These are phyloP conservation scores for Apiospora phragmitis DNA, from an alignment of 2,329 filamentous ascomycete genomes.

Conservation along the genomic window DNA sequence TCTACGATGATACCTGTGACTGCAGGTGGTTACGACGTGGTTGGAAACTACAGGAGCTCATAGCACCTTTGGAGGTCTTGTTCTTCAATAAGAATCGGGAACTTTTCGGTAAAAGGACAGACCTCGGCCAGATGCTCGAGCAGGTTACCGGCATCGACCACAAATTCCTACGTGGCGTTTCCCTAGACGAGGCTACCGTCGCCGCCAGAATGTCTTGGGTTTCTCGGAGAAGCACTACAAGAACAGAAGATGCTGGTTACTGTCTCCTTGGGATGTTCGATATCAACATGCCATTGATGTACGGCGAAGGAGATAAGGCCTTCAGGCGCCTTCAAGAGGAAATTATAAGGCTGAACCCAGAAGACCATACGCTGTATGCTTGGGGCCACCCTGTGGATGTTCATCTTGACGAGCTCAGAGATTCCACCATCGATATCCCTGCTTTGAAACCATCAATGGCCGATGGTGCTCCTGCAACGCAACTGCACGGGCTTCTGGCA, in stretches of 20 bases:
- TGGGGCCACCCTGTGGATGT: background rate
- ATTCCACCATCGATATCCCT: no score
- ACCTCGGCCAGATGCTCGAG: background rate
- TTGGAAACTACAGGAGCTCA: background rate
- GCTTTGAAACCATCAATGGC: no score
- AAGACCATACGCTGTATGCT: background rate
- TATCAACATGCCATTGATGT: background rate
- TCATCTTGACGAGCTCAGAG: background rate
- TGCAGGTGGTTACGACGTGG: background rate
- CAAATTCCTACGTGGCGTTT: slow-evolving; percentile 17
- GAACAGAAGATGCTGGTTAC: background rate
- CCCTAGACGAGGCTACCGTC: slow-evolving; percentile 17
- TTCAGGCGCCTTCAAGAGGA: background rate
- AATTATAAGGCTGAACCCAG: background rate
- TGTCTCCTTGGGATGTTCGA: background rate
- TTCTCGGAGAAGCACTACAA: background rate
- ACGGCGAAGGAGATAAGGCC: background rate
- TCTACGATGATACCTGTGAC: no score
- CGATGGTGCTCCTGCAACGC: background rate
- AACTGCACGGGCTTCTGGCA: background rate
- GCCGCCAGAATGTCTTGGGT: background rate
- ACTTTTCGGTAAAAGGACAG: background rate
- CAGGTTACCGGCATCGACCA: slow-evolving; percentile 15
- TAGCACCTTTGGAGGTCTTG: background rate
- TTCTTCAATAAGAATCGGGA: background rate